Percentiles rank a stretch among this genome's conserved stretches.
Conservation (phyloP, 257 asterid species). For the Mentha longifolia region DNA sequence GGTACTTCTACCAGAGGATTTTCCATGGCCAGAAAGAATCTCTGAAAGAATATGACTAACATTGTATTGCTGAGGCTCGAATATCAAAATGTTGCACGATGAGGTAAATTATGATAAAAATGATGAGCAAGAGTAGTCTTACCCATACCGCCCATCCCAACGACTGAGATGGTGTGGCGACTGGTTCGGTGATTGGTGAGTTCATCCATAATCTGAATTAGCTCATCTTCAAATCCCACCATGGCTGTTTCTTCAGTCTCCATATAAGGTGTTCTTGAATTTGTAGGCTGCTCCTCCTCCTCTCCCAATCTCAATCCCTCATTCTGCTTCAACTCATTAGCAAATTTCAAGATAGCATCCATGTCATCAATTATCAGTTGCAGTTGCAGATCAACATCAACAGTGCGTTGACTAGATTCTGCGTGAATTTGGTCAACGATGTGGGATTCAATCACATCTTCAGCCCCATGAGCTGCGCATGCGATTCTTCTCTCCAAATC, state of each 20-base stretch:
- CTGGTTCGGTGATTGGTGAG: not conserved
- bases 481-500: not conserved
- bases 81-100: not conserved
- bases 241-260: not conserved
- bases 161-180: not conserved
- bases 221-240: slow-evolving; percentile 1
- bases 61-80: not conserved
- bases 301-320: not conserved
- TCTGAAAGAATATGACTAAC: not conserved
- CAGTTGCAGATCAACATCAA: no score
- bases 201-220: not conserved
- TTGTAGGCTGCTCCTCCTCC: not conserved
- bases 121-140: not conserved
- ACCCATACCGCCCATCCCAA: not conserved
- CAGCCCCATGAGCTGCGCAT: not conserved
- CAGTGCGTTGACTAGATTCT: not conserved
- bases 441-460: not conserved
- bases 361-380: not conserved
- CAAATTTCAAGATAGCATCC: not conserved
- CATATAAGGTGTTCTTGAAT: not conserved
- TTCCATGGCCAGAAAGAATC: no score
- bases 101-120: not conserved
- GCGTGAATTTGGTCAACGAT: not conserved
- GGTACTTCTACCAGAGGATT: no score
- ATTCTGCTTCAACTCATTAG: not conserved